These are phyloP conservation scores for Juglanconis sp. DNA, from an alignment of 2,329 filamentous ascomycete genomes.

Conservation along the genomic window DNA sequence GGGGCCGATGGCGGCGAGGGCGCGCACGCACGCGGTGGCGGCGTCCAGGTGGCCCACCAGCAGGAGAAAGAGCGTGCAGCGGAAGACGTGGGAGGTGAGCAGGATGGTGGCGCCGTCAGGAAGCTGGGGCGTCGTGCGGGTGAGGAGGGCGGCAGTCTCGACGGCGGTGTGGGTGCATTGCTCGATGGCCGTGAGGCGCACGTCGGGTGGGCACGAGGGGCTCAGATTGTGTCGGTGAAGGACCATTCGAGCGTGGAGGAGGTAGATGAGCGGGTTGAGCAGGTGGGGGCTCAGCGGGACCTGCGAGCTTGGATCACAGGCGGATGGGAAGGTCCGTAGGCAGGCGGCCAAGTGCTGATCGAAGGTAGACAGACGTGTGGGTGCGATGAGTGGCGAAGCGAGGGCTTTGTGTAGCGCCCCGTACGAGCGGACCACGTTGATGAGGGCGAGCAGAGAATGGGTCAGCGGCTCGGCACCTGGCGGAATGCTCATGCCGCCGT, in stretches of 20 bases:
- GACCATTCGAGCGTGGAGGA: constrained; percentile 80
- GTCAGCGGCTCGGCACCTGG: constrained; percentile 55
- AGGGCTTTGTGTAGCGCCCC: constrained; percentile 70
- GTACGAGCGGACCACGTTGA: constrained; percentile 78
- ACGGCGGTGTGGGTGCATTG: constrained; percentile 71
- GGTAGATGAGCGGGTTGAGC: constrained; percentile 70
- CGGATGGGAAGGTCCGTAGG: constrained; percentile 69
- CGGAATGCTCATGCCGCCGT: constrained; percentile 52
- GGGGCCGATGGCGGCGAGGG: constrained; percentile 68
- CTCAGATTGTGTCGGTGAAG: constrained; percentile 87
- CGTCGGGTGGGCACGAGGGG: constrained; percentile 62
- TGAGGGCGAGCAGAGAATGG: constrained; percentile 72
- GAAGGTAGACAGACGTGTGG: constrained; percentile 69
- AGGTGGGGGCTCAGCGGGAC: constrained; percentile 70
- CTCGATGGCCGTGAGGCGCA: constrained; percentile 69
- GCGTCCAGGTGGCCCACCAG: constrained; percentile 70
- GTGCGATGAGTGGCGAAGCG: constrained; percentile 62
- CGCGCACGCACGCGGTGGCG: constrained; percentile 70
- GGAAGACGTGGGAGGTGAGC: constrained; percentile 81
- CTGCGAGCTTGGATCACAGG: constrained; percentile 65
- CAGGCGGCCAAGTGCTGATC: constrained; percentile 78
- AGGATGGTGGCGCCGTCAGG: constrained; percentile 69
- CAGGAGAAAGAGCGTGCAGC: constrained; percentile 76
- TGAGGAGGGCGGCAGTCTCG: constrained; percentile 75
- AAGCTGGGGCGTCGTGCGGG: constrained; percentile 59